Base-by-base conservation (phyloP, 306 rosid species). In the Trifolium pratense region DNA sequence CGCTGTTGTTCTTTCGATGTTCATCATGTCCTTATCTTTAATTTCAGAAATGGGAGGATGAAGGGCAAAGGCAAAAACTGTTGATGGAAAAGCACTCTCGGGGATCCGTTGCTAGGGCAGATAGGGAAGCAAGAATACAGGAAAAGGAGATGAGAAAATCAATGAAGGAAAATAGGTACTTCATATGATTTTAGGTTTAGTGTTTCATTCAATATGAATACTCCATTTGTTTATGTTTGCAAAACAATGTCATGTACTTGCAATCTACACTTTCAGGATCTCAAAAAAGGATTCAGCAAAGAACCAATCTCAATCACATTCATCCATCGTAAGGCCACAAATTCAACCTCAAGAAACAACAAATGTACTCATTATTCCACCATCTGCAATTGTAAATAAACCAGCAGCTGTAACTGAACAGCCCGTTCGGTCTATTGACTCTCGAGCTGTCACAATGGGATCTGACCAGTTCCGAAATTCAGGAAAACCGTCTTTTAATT, bases 21-120 rank as follows among this genome's bases (percentile, higher is more conserved):
- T 46, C 23, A 64, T 63, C 36, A 21, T 74, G 62, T 58, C 49
- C 10, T 16, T 43, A 12, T 71, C 51, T 36, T 43, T 36, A 51
- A 76, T 68, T 69, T 74, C 77, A 94, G 97, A 83, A 78, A 81
- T 89, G 97, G 98, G 91, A 80, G 18, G 83, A 88, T 57, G 97
- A 91, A 82, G 88, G 77, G 68, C 74, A 85, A 64, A 88, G 98
- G 81, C 85, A 71, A 59, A 85, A 80, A 75, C 79, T 80, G 42
- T 74, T 94, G 80, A 73, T 56, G 79, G 98, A 94, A 74, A 94
- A 94, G 83, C 97, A 94, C 77, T 80, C 77, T 0, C 88, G 97
- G 83, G 97, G 98, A 73, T 67, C 53, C 69, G 69, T 83, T 63
- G 98, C 98, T 59, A 85, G 96, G 72, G 88, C 85, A 9, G 82